Evolutionary conservation across 2,329 filamentous ascomycete species (phyloP).

Genomic region (Onygenales sp.): DNA sequence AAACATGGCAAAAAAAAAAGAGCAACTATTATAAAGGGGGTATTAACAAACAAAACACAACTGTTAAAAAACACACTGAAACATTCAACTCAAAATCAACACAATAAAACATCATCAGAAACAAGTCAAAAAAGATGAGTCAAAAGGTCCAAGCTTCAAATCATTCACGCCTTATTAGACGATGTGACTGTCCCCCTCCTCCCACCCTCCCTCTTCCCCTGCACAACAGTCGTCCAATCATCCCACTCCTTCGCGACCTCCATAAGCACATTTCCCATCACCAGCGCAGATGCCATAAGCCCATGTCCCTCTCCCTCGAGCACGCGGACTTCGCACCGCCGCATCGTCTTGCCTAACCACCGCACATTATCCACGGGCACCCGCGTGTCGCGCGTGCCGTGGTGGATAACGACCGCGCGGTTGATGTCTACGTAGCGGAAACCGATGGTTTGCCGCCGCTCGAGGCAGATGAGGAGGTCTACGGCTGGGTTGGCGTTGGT

Average conservation of each 20-base stretch:
- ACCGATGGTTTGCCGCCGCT: slow-evolving; percentile 81
- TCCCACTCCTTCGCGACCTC: slow-evolving; percentile 95
- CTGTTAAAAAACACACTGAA: no score
- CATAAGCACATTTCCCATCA: slow-evolving; percentile 90
- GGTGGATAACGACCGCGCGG: slow-evolving; percentile 82
- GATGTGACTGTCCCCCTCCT: slow-evolving; percentile 19
- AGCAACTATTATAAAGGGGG: no score
- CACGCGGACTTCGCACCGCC: slow-evolving; percentile 80
- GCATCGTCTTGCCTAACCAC: slow-evolving; percentile 93
- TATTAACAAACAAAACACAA: no score
- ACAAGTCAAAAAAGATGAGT: no score
- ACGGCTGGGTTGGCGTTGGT: slow-evolving; percentile 87
- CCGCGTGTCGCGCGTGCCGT: slow-evolving; percentile 79
- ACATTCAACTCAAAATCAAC: no score
- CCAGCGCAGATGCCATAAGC: slow-evolving; percentile 83
- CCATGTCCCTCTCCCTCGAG: slow-evolving; percentile 89
- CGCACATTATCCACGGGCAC: slow-evolving; percentile 92
- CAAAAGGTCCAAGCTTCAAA: no score
- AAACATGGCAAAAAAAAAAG: no score
- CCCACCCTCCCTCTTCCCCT: slow-evolving; percentile 27
- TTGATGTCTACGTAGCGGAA: slow-evolving; percentile 97
- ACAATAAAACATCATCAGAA: no score
- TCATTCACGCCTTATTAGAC: no score
- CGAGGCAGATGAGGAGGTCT: slow-evolving; percentile 84
- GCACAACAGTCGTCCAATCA: slow-evolving; percentile 60